A percentile compares a stretch with the other conserved stretches of the same genome.
These are phyloP conservation scores for Acmispon strigosus DNA, from an alignment of 306 rosid genomes.

Conservation along the genomic window DNA sequence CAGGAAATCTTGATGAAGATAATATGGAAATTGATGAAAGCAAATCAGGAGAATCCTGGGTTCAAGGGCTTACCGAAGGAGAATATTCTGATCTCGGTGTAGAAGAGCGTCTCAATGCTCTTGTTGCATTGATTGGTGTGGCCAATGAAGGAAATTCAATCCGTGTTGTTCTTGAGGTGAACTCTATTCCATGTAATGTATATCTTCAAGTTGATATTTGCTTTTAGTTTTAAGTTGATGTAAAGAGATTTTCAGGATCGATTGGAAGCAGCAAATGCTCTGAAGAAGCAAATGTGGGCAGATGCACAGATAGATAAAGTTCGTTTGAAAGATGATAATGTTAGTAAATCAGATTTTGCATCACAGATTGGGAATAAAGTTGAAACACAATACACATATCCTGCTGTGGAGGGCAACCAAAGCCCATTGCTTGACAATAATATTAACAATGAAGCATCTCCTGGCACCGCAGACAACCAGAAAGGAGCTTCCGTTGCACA, in stretches of 20 bases:
- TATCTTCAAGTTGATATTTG: not conserved
- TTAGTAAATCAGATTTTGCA: slow-evolving; percentile 53
- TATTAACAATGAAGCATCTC: slow-evolving; percentile 52
- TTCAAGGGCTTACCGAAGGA: slow-evolving; percentile 93
- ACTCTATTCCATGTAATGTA: not conserved
- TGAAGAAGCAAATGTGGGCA: slow-evolving; percentile 99
- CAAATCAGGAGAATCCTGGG: slow-evolving; percentile 93
- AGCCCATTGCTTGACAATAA: slow-evolving; percentile 70
- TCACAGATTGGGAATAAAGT: slow-evolving; percentile 46
- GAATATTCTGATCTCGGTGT: slow-evolving; percentile 92
- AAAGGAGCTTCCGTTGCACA: slow-evolving; percentile 36
- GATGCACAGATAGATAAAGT: slow-evolving; percentile 95
- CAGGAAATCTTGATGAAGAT: slow-evolving; percentile 50
- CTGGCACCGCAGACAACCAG: slow-evolving; percentile 59
- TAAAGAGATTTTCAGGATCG: slow-evolving; percentile 63
- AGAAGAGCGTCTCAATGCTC: slow-evolving; percentile 89
- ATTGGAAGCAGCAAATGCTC: slow-evolving; percentile 91
- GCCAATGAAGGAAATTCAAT: slow-evolving; percentile 98
- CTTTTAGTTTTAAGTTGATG: slow-evolving; percentile 24
- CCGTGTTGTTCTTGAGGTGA: slow-evolving; percentile 94
- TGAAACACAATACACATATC: slow-evolving; percentile 51
- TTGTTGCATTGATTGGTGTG: slow-evolving; percentile 73
- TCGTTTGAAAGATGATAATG: slow-evolving; percentile 73
- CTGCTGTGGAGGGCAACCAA: slow-evolving; percentile 59
- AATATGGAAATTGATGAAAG: slow-evolving; percentile 97